phyloP scores from a whole-genome alignment of 768 basidiomycete genomes.

The Suillus subluteus region DNA sequence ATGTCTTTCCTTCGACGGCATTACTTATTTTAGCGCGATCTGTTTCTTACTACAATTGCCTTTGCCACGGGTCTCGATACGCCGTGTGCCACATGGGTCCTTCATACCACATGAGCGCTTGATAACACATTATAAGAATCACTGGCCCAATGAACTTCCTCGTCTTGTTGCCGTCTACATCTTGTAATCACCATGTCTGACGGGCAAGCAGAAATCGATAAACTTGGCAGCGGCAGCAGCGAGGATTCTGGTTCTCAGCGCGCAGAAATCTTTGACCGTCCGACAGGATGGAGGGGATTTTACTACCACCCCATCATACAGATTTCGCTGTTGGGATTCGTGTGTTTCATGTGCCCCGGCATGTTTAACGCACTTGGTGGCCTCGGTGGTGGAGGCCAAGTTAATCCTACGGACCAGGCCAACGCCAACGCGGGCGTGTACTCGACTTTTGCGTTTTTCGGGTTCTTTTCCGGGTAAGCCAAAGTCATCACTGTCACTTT shows the following conservation, averaged over 20 bases:
- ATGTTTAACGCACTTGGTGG: constrained; percentile 82
- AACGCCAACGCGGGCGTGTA: constrained; percentile 74
- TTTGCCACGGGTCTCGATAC: constrained; percentile 74
- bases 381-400: constrained; percentile 78
- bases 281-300: constrained; percentile 52
- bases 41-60: constrained; percentile 33
- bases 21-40: constrained; percentile 25
- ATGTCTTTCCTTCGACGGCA: constrained; percentile 56
- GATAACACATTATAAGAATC: constrained; percentile 9
- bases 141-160: too few species aligned
- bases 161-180: neutral
- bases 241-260: constrained; percentile 32
- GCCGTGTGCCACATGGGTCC: constrained; percentile 63
- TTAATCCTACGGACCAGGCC: constrained; percentile 63
- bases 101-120: constrained; percentile 7
- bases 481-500: neutral
- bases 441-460: constrained; percentile 59
- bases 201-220: constrained; percentile 20
- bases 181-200: constrained; percentile 24
- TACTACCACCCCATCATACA: constrained; percentile 54
- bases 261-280: constrained; percentile 46
- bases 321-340: constrained; percentile 63
- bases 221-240: constrained; percentile 28
- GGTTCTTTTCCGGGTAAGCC: constrained; percentile 72
- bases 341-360: constrained; percentile 63